A percentile compares a stretch with the other conserved stretches of the same genome.
phyloP scores from a whole-genome alignment of 208 protist genomes.

The Crithidia bombi region DNA sequence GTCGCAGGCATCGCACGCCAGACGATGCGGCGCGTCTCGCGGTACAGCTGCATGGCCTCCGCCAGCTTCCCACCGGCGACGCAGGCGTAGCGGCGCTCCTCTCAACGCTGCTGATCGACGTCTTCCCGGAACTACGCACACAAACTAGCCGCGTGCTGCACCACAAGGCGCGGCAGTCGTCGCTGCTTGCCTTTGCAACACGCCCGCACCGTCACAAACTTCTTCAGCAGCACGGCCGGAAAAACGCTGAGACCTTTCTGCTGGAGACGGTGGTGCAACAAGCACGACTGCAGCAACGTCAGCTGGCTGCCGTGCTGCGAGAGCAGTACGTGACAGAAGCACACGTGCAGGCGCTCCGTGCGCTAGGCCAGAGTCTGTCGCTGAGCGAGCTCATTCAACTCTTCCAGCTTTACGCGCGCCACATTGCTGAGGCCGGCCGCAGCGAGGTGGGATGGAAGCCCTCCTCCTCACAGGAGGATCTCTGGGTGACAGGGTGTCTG shows the following conservation, averaged over 20 bases:
- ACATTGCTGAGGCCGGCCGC: not conserved
- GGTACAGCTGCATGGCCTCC: slow-evolving; percentile 47
- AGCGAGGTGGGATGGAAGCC: not conserved
- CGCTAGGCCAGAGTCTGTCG: slow-evolving; percentile 35
- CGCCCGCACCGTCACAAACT: slow-evolving; percentile 63
- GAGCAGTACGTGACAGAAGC: slow-evolving; percentile 42
- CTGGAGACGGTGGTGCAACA: slow-evolving; percentile 68
- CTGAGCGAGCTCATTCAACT: slow-evolving; percentile 41
- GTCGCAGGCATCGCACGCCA: not conserved
- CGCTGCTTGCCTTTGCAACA: slow-evolving; percentile 77
- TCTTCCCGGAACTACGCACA: slow-evolving; percentile 81
- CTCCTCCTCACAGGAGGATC: slow-evolving; percentile 11
- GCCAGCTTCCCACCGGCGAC: slow-evolving; percentile 39
- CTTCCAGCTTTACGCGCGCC: slow-evolving; percentile 46
- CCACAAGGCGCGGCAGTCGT: slow-evolving; percentile 59
- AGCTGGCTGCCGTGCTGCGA: slow-evolving; percentile 69
- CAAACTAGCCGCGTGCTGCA: slow-evolving; percentile 59
- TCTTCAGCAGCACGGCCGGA: slow-evolving; percentile 33
- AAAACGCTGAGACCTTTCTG: slow-evolving; percentile 41
- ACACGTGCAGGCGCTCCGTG: slow-evolving; percentile 37
- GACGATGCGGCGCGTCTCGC: slow-evolving; percentile 22
- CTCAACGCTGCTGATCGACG: slow-evolving; percentile 37
- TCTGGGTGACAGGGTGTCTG: slow-evolving; percentile 48
- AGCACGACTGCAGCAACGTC: slow-evolving; percentile 72
- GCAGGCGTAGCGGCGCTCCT: slow-evolving; percentile 32